Evolutionary conservation across 2,329 filamentous ascomycete species (phyloP), one percentile per base, ranked within the genome.

Genomic region (Penicillium vulpinum): DNA sequence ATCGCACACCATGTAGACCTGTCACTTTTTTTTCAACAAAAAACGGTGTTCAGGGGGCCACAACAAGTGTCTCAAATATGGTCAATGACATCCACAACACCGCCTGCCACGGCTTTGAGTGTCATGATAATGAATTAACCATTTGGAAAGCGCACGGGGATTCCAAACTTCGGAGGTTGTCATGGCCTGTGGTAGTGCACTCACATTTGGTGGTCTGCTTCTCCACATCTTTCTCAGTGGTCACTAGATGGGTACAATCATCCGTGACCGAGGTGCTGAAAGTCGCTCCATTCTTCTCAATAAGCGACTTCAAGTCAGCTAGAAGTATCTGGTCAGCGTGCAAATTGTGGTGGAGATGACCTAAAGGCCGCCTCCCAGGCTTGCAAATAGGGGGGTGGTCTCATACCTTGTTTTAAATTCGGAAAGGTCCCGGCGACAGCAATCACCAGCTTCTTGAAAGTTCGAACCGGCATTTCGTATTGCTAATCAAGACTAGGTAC

Each of bases 371-470:
- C 39, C 7, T 6, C 15, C 15, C 15, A 2, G 8, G 31, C 59
- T 54, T 55, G 51, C 40, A 35, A 51, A 47, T 50, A 58, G 38
- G 28, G 24, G 31, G 26, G 31, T 35, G 15, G 15, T n/a, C 31
- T 53, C 65, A 61, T 63, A 77, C 76, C 68, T 62, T 89, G 85
- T 3, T 79, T 82, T 26, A 77, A 71, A 6, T 77, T 76, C 1
- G 80, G 73, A 62, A 90, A 86, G 5, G 81, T 82, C 58, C 88
- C 88, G 55, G 83, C 86, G 26, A 88, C 69, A 22, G 81, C 82
- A 43, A 90, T 75, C 6, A 75, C 60, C 8, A 67, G 50, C 0
- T 67, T 61, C 45, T 72, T 71, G 43, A 75, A 72, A 15, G 60
- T 49, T n/a, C 50, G 28, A 2, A 61, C 57, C 6, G 70, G 51